A percentile compares a stretch with the other conserved stretches of the same genome.
These are phyloP conservation scores for Neoboletus magnificus DNA, from an alignment of 768 basidiomycete species.

Conservation along the genomic window DNA sequence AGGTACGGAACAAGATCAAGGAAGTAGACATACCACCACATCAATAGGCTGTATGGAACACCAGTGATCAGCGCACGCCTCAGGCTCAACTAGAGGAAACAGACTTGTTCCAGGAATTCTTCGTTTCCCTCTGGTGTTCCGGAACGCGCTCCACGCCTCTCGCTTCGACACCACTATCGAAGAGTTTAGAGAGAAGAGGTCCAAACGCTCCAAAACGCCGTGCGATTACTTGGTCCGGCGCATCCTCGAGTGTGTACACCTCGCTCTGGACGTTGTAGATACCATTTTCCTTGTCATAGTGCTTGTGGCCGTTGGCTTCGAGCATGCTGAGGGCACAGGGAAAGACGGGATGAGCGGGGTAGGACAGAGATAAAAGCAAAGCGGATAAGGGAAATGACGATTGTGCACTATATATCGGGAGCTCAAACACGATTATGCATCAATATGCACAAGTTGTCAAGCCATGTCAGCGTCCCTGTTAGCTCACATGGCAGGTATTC, in stretches of 20 bases:
- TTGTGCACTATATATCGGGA: too few species aligned
- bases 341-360: too few species aligned
- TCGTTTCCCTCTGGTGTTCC: slow-evolving; percentile 44
- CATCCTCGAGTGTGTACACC: slow-evolving; percentile 16
- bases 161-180: slow-evolving; percentile 51
- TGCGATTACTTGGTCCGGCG: slow-evolving; percentile 28
- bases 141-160: slow-evolving; percentile 54
- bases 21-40: slow-evolving; percentile 41
- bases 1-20: background rate
- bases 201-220: slow-evolving; percentile 30
- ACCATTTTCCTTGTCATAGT: too few species aligned
- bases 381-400: too few species aligned
- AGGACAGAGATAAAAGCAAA: too few species aligned
- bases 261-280: background rate
- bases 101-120: slow-evolving; percentile 45
- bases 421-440: too few species aligned
- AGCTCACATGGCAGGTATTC: too few species aligned
- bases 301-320: too few species aligned
- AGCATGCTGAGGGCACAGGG: too few species aligned
- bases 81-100: slow-evolving; percentile 8
- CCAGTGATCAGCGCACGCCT: slow-evolving; percentile 6
- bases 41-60: slow-evolving; percentile 35
- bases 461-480: too few species aligned
- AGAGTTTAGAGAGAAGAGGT: slow-evolving; percentile 36
- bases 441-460: too few species aligned